Conservation (phyloP, 768 basidiomycete species). For the Russula lepida region DNA sequence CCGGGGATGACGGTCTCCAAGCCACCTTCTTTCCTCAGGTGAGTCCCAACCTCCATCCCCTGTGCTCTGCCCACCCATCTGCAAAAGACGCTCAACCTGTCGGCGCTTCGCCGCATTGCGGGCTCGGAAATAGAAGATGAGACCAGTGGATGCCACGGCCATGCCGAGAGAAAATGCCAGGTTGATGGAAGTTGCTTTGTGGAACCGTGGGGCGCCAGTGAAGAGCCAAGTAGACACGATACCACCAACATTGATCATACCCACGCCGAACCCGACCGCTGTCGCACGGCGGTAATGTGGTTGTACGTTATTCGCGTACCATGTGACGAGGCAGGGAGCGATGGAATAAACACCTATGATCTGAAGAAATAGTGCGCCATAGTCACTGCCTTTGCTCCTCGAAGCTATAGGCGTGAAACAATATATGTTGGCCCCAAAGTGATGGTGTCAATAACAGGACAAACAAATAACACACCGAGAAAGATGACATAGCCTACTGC, state of each 20-base stretch:
- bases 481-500: conserved; percentile 15
- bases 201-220: conserved; percentile 15
- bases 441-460: not conserved
- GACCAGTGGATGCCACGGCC: not conserved
- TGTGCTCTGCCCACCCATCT: not conserved
- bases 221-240: conserved; percentile 17
- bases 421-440: not conserved
- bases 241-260: conserved; percentile 18
- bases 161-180: conserved; percentile 7
- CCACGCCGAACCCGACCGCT: conserved; percentile 24
- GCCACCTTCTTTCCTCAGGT: conserved; percentile 3
- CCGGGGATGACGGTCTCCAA: conserved; percentile 19
- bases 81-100: not conserved
- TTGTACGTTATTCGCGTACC: conserved; percentile 28
- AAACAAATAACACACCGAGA: conserved; percentile 6
- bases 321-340: conserved; percentile 24
- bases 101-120: conserved; percentile 7
- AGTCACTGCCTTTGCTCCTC: conserved; percentile 19
- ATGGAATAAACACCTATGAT: conserved; percentile 26
- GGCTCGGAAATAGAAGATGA: conserved; percentile 3
- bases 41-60: conserved; percentile 16
- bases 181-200: conserved; percentile 15
- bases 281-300: conserved; percentile 28
- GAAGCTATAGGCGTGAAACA: conserved; percentile 10
- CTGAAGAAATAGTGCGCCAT: conserved; percentile 28